phyloP scores from a whole-genome alignment of 176 grass and related monocot genomes.

The Cenchrus purpureus region DNA sequence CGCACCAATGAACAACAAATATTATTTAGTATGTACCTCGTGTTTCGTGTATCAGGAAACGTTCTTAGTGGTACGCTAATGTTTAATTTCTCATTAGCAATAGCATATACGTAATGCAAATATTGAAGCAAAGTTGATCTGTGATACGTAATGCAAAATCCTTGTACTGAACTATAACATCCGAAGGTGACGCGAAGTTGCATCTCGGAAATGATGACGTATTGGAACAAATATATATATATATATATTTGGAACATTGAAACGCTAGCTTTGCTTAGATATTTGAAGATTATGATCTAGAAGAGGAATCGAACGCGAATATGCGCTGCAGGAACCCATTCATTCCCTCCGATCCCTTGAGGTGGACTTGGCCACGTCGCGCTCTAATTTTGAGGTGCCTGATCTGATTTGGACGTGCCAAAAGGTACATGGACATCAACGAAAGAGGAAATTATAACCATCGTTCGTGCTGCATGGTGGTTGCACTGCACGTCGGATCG shows the following conservation, averaged over 20 bases:
- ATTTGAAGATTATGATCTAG: neutral
- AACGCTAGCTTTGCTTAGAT: neutral
- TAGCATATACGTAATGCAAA: too few species aligned
- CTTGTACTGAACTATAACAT: too few species aligned
- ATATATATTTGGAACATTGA: neutral
- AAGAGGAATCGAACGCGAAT: conserved; percentile 27
- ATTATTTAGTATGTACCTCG: too few species aligned
- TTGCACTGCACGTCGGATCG: neutral
- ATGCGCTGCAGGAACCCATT: conserved; percentile 7
- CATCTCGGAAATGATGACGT: neutral
- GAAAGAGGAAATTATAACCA: neutral
- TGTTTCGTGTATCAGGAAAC: too few species aligned
- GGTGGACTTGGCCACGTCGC: neutral
- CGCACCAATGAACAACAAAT: neutral
- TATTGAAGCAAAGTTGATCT: too few species aligned
- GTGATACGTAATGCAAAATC: too few species aligned
- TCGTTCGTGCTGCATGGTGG: neutral
- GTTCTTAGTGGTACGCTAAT: too few species aligned
- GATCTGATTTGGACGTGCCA: conserved; percentile 26
- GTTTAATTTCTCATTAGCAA: too few species aligned
- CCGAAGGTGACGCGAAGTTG: neutral
- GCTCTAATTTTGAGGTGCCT: neutral
- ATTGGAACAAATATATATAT: too few species aligned
- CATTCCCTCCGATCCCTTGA: neutral
- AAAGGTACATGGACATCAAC: neutral